Conservation (phyloP, 2,329 filamentous ascomycete genomes). For the Delphinella strobiligena region DNA sequence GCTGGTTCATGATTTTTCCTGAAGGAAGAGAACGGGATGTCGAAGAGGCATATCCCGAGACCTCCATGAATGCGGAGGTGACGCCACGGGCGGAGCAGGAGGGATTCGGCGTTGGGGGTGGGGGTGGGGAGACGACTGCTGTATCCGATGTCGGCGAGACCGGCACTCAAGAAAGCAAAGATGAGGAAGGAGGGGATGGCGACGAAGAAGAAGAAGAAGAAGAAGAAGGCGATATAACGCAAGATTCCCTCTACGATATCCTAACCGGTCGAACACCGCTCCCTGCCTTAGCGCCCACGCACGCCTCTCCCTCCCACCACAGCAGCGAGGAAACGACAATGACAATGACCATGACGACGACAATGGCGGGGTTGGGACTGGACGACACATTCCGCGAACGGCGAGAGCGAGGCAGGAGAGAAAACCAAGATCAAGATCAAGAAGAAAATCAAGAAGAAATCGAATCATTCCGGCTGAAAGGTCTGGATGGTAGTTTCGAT, state of each 20-base stretch:
- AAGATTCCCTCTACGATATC: slow-evolving; percentile 37
- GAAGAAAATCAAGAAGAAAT: too few species aligned
- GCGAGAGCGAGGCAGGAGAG: background rate
- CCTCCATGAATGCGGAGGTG: background rate
- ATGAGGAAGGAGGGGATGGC: background rate
- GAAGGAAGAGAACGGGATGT: slow-evolving; percentile 18
- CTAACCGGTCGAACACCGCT: slow-evolving; percentile 33
- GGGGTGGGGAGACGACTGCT: too few species aligned
- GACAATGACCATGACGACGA: background rate
- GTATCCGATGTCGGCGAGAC: background rate
- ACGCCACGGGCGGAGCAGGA: background rate
- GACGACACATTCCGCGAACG: background rate
- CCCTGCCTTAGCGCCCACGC: slow-evolving; percentile 22
- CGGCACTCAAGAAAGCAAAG: background rate
- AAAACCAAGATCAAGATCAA: too few species aligned
- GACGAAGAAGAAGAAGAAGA: slow-evolving; percentile 4
- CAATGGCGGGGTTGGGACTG: background rate
- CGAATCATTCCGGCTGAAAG: too few species aligned
- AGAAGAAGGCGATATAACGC: slow-evolving; percentile 25
- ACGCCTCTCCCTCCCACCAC: slow-evolving; percentile 26
- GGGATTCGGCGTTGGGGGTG: too few species aligned
- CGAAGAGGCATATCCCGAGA: background rate
- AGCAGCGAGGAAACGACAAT: background rate
- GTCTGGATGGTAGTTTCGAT: too few species aligned
- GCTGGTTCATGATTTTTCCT: slow-evolving; percentile 30